Conservation (phyloP, 371 early-diverging fungal species). For the Mucor sp. region DNA sequence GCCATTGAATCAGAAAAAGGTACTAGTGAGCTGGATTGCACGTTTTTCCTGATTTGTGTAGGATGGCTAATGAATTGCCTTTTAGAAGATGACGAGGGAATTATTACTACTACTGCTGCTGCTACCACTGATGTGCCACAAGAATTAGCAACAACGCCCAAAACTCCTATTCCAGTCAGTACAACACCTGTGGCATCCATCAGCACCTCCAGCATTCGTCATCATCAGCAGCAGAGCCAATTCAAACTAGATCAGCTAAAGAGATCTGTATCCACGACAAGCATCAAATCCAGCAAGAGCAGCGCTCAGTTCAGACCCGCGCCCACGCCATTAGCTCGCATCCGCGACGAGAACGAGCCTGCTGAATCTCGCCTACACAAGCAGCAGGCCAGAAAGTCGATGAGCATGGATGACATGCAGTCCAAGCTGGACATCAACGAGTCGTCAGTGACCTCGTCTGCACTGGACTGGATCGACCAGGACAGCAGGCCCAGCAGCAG, state of each 20-base stretch:
- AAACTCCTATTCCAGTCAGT: not conserved
- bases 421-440: not conserved
- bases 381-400: slow-evolving; percentile 8
- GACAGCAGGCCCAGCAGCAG: not conserved
- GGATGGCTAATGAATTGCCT: not conserved
- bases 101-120: not conserved
- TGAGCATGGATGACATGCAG: slow-evolving; percentile 14
- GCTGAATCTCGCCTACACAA: not conserved
- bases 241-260: not conserved
- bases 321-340: not conserved
- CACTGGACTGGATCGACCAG: slow-evolving; percentile 18
- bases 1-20: not conserved
- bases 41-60: not conserved
- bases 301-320: not conserved
- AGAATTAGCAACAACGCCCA: not conserved
- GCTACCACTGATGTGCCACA: not conserved
- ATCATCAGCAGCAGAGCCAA: not conserved
- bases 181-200: not conserved
- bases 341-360: not conserved
- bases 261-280: slow-evolving; percentile 14
- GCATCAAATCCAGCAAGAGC: slow-evolving; percentile 8
- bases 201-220: slow-evolving; percentile 6
- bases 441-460: slow-evolving; percentile 12
- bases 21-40: not conserved
- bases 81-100: not conserved